Percentiles rank a stretch among this genome's conserved stretches.
Evolutionary conservation across 2,329 filamentous ascomycete genomes (phyloP).

Genomic region (Colletotrichum tropicicola): DNA sequence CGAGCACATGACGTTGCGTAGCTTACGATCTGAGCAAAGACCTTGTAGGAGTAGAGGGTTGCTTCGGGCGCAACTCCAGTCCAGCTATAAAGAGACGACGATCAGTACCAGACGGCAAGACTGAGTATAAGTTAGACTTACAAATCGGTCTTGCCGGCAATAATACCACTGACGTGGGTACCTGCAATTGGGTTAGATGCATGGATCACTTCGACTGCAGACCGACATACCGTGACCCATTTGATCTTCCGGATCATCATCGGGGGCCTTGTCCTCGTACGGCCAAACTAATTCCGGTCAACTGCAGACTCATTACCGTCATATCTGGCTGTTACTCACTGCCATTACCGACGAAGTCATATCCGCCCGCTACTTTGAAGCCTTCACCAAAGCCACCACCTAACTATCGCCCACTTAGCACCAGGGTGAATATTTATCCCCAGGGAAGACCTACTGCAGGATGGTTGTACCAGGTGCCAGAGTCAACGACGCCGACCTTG

Average conservation of each 20-base stretch:
- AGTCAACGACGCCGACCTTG: conserved; percentile 49
- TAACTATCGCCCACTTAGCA: conserved; percentile 39
- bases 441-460: conserved; percentile 37
- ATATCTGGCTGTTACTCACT: conserved; percentile 30
- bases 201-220: background rate
- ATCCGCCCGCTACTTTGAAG: conserved; percentile 52
- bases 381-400: conserved; percentile 57
- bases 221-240: conserved; percentile 37
- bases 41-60: conserved; percentile 39
- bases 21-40: conserved; percentile 33
- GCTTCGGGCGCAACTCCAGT: conserved; percentile 41
- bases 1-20: background rate
- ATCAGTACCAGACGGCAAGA: background rate
- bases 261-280: conserved; percentile 29
- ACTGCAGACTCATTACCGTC: background rate
- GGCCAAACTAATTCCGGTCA: conserved; percentile 9
- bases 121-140: background rate
- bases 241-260: conserved; percentile 36
- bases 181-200: conserved; percentile 38
- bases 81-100: conserved; percentile 30
- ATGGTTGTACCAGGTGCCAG: conserved; percentile 49
- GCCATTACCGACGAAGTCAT: conserved; percentile 52
- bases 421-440: background rate
- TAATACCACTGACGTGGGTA: conserved; percentile 42
- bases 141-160: conserved; percentile 37